Evolutionary conservation across 1,139 yeast species (phyloP).

Genomic region (Pichia sp.): DNA sequence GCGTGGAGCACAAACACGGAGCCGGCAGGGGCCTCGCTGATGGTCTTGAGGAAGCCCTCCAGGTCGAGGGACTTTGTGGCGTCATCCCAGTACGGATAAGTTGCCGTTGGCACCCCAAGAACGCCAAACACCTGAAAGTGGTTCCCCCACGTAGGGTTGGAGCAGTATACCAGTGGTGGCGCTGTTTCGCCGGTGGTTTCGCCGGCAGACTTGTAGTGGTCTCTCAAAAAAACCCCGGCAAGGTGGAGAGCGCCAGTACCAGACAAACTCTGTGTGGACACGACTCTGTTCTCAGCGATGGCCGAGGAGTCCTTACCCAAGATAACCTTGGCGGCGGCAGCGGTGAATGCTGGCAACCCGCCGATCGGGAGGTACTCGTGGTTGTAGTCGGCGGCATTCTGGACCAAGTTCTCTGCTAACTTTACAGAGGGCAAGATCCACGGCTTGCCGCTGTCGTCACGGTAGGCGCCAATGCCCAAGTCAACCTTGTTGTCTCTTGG

Average conservation of each 20-base stretch:
- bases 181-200: slow-evolving; percentile 24
- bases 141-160: slow-evolving; percentile 96
- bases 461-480: slow-evolving; percentile 91
- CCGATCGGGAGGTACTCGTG: slow-evolving; percentile 88
- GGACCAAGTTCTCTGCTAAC: slow-evolving; percentile 58
- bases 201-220: slow-evolving; percentile 44
- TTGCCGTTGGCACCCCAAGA: slow-evolving; percentile 57
- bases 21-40: slow-evolving; percentile 68
- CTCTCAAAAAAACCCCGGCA: slow-evolving; percentile 69
- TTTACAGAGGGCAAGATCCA: slow-evolving; percentile 88
- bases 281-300: slow-evolving; percentile 49
- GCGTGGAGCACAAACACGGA: slow-evolving; percentile 85
- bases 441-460: slow-evolving; percentile 89
- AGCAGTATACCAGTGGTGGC: slow-evolving; percentile 59
- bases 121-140: slow-evolving; percentile 76
- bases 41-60: slow-evolving; percentile 62
- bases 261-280: slow-evolving; percentile 80
- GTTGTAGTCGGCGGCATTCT: slow-evolving; percentile 60
- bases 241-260: slow-evolving; percentile 96
- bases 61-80: slow-evolving; percentile 60
- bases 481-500: slow-evolving; percentile 63
- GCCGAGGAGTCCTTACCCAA: slow-evolving; percentile 65
- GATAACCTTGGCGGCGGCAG: slow-evolving; percentile 73
- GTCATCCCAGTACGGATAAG: slow-evolving; percentile 76
- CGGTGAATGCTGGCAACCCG: slow-evolving; percentile 68